Base-by-base conservation (phyloP, 441 rosid genomes). In the Daphne laureola region DNA sequence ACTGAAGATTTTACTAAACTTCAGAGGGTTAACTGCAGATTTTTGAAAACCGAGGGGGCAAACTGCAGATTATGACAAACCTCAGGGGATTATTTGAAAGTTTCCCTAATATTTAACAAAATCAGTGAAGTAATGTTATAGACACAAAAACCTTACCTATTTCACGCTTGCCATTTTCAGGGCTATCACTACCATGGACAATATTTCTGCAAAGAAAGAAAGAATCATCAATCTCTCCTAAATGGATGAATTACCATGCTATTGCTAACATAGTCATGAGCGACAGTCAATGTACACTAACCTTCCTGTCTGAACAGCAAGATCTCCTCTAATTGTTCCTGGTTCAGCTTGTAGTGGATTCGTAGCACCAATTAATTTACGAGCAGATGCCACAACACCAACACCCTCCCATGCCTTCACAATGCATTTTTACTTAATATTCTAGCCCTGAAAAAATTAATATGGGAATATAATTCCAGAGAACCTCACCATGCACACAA, bases 291-390 rank as follows among this genome's bases (percentile, higher is more conserved):
- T 3, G 17, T 16, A 17, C 5, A 38, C 79, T 35, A 71, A 91
- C 98, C 98, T 86, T 78, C 98, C 98, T 1, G 96, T 88, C 78
- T 91, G 96, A 59, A 91, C 94, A 42, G 98, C 93, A 42, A 91
- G 80, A 70, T 91, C 96, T 40, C 98, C 98, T 66, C 96, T 76
- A 27, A 92, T 88, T n/a, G 98, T 88, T 64, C 98, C 96, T 27
- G 96, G 96, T 68, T 92, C 96, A 66, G 98, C 96, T 71, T 84
- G 80, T 68, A 88, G 96, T 62, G 98, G 96, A 76, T 92, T 76
- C 7, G 98, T 88, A 14, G 89, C 70, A 49, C 98, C 98, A 44
- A 92, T 92, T 17, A 92, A 65, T 70, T 88, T 92, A 41, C 98
- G 84, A 42, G 95, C 93, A 1, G 98, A 88, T 55, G 94, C 96